Evolutionary conservation across 495 filamentous ascomycete species (phyloP), one percentile per base, ranked within the genome.

Genomic region (Aspergillus leporis): DNA sequence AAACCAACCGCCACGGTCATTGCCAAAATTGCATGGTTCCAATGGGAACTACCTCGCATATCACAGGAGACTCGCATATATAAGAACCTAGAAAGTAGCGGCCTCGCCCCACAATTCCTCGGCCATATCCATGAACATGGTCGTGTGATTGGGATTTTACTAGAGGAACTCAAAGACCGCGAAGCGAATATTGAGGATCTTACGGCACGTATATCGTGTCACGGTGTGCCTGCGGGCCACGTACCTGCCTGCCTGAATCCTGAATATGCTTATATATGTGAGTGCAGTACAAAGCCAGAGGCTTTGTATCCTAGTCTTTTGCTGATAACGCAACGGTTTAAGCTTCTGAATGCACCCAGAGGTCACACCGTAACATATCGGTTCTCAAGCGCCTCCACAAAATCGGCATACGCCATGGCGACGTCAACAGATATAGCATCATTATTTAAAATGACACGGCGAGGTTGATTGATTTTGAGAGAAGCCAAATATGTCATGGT

Each of bases 71-170:
- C 56, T 65, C 63, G 61, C 61, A 18, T 76, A 73, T 59, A 52
- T 54, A 62, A 63, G 21, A 51, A 48, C 16, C 63, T 73, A 5
- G 55, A 73, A 48, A 61, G 55, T 30, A 55, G 48, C 14, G 58
- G 45, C 14, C 22, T 72, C 1, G 61, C 66, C 16, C 72, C 72
- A 9, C 55, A 54, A 12, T 70, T 74, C 61, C 56, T 77, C 16
- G 72, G 62, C n/a, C 71, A 75, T 58, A 57, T 75, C 30, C 50
- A 61, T 22, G 71, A 75, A 54, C 46, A 65, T n/a, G 62, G 70
- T 16, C 66, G 72, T 13, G 56, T 73, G 5, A 69, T 75, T 7
- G 72, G 71, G 1, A 72, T 77, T 22, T 47, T 77, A 4, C 36
- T 75, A 18, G 74, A 74, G 52, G 63, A 75, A 16, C 10, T 73